Evolutionary conservation across 129 eudicot species (phyloP), one percentile per base, ranked within the genome.

Genomic region (Oenanthe sinensis): DNA sequence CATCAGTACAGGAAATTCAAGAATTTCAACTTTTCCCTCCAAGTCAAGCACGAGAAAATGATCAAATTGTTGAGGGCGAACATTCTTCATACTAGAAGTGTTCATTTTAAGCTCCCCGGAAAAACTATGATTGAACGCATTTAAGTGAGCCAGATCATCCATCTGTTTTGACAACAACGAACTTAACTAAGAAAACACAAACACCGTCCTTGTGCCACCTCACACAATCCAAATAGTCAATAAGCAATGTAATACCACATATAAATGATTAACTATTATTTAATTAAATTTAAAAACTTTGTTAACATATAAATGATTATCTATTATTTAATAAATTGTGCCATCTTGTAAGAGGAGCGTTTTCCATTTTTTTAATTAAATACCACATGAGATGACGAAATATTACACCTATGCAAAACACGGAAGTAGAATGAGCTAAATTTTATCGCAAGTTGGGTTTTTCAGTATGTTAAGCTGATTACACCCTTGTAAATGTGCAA

Each of bases 1-100:
- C 85, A 92, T 77, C 80, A 95, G 80, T 71, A 95, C 97, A 15
- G 98, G 97, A 83, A 91, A 95, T 74, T 95, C 98, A 60, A 91
- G 88, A 87, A 95, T 95, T 88, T 95, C 96, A 81, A 91, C 94
- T 85, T 95, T 91, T 28, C 97, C 98, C 81, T 95, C 98, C 84
- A 95, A 87, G 90, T 95, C 98, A 85, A 95, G 96, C 81, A 95
- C 94, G 19, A 95, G 91, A 77, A 95, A 86, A 85, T 78, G 92
- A 77, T 95, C 97, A 43, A 88, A 84, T 67, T 86, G 83, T 82
- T 92, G 92, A 26, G 90, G 43, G 75, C 83, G 85, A 71, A 80
- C 24, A 63, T 88, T 81, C 69, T 75, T 79, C 44, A 84, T 40
- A 58, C 82, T 87, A 0, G 76, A 45, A 62, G 22, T 74, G 72